These are phyloP conservation scores for Zasmidium cellare DNA, from an alignment of 2,329 filamentous ascomycete species.

Conservation along the genomic window DNA sequence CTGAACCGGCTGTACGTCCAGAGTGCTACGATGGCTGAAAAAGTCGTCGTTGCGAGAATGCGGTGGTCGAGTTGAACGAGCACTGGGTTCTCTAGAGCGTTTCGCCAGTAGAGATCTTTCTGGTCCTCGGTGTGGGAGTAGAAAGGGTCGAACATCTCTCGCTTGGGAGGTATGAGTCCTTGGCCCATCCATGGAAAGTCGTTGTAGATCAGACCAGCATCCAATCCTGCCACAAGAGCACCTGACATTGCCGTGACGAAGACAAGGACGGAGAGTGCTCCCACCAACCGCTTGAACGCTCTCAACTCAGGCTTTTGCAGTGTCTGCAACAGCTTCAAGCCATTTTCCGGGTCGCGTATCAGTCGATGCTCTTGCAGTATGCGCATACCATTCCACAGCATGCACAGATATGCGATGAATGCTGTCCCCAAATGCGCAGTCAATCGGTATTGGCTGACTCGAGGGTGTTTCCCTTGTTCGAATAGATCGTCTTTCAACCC, in stretches of 20 bases:
- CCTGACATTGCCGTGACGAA: slow-evolving; percentile 93
- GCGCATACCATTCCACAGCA: slow-evolving; percentile 84
- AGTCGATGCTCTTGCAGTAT: slow-evolving; percentile 78
- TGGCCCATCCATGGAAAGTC: slow-evolving; percentile 95
- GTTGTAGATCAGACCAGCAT: slow-evolving; percentile 97
- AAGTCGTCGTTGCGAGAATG: slow-evolving; percentile 85
- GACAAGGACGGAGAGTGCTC: slow-evolving; percentile 70
- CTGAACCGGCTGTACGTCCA: slow-evolving; percentile 77
- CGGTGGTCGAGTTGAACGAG: slow-evolving; percentile 95
- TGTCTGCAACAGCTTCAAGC: slow-evolving; percentile 54
- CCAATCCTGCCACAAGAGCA: slow-evolving; percentile 87
- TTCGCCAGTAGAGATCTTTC: slow-evolving; percentile 91
- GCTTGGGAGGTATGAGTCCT: slow-evolving; percentile 75
- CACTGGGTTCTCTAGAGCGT: slow-evolving; percentile 95
- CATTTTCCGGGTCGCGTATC: slow-evolving; percentile 63
- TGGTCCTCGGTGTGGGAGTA: slow-evolving; percentile 78
- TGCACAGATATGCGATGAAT: slow-evolving; percentile 89
- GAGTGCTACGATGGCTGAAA: slow-evolving; percentile 74
- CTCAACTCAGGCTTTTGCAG: slow-evolving; percentile 68
- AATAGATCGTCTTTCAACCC: slow-evolving; percentile 96
- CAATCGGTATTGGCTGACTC: slow-evolving; percentile 92
- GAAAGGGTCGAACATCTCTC: slow-evolving; percentile 81
- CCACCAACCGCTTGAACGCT: slow-evolving; percentile 71
- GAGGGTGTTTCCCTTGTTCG: slow-evolving; percentile 82
- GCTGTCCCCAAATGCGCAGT: slow-evolving; percentile 86